Percentiles rank a stretch among this genome's conserved stretches.
phyloP scores from a whole-genome alignment of 306 rosid species.

The Dryas octopetala region DNA sequence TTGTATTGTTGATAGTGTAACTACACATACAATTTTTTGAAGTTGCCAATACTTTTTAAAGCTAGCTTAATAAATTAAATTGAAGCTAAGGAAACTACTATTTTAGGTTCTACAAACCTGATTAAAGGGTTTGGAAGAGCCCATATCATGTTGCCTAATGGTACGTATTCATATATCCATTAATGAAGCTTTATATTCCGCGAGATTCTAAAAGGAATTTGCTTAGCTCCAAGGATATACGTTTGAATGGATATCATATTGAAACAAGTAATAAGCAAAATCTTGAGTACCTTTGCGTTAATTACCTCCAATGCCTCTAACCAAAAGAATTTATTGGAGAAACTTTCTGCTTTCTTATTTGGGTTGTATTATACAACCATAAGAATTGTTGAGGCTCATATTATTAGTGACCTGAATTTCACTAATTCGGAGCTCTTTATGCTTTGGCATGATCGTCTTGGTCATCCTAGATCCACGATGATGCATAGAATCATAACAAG shows the following conservation, averaged over 20 bases:
- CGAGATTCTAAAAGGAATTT: not conserved
- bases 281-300: not conserved
- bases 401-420: not conserved
- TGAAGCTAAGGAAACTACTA: not conserved
- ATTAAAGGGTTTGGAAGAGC: slow-evolving; percentile 6
- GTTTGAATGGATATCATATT: not conserved
- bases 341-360: not conserved
- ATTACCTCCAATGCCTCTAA: not conserved
- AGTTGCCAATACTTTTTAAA: not conserved
- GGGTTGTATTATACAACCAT: not conserved
- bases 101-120: not conserved
- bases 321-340: not conserved
- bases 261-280: not conserved
- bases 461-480: not conserved
- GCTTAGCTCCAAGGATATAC: not conserved
- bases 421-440: not conserved
- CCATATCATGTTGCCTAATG: not conserved
- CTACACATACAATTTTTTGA: not conserved
- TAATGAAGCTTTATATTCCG: not conserved
- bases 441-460: not conserved
- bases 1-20: not conserved
- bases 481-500: not conserved
- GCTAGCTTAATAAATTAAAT: not conserved
- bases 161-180: not conserved
- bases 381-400: not conserved